Evolutionary conservation across 2,329 filamentous ascomycete species (phyloP).

Genomic region (Colletotrichum echinochloae): DNA sequence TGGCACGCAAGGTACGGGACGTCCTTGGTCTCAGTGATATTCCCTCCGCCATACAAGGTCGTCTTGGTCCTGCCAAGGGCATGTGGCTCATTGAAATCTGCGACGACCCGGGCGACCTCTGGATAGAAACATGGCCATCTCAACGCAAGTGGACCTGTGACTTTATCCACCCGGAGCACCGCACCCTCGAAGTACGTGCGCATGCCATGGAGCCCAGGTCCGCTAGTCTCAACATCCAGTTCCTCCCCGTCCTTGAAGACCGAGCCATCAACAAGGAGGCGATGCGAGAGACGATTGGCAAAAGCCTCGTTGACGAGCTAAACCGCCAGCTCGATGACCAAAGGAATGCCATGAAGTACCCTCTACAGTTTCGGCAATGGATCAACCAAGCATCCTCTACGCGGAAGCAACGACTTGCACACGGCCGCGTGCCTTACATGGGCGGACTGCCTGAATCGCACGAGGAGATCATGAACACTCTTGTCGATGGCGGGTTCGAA

Average conservation of each 20-base stretch:
- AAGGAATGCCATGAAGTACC: constrained; percentile 62
- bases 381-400: constrained; percentile 55
- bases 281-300: constrained; percentile 63
- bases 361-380: constrained; percentile 66
- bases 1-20: constrained; percentile 65
- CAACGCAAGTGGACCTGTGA: constrained; percentile 76
- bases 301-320: constrained; percentile 63
- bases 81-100: constrained; percentile 75
- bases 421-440: constrained; percentile 56
- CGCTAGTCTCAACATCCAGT: constrained; percentile 73
- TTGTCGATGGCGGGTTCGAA: constrained; percentile 72
- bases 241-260: constrained; percentile 75
- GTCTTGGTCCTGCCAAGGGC: constrained; percentile 80
- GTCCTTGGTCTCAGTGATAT: constrained; percentile 63
- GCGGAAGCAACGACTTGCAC: constrained; percentile 53
- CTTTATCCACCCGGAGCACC: constrained; percentile 60
- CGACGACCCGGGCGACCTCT: constrained; percentile 60
- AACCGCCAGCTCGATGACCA: constrained; percentile 64
- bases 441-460: constrained; percentile 63
- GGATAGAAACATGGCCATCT: constrained; percentile 75
- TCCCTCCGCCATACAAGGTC: constrained; percentile 75
- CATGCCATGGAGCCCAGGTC: constrained; percentile 60
- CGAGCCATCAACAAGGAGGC: constrained; percentile 58
- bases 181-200: constrained; percentile 74
- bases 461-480: constrained; percentile 64